phyloP scores from a whole-genome alignment of 2,329 filamentous ascomycete genomes.

The Pyrenochaeta sp. region DNA sequence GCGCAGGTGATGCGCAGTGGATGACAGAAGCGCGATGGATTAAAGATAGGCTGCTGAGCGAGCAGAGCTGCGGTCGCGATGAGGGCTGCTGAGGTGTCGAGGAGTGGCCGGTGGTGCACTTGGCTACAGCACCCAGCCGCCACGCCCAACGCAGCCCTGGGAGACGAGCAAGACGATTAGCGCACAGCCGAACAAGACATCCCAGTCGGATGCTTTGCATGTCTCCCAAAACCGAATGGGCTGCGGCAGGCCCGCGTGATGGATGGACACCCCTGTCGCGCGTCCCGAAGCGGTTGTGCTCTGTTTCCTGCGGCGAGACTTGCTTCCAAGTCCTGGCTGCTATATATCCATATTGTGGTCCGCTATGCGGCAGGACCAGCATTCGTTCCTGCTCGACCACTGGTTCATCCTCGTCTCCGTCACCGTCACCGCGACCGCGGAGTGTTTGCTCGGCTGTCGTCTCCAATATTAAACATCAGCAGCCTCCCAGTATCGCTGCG shows the following conservation, averaged over 20 bases:
- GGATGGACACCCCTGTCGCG: conserved; percentile 16
- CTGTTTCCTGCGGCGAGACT: conserved; percentile 4
- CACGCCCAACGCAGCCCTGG: conserved; percentile 9
- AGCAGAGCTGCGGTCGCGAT: conserved; percentile 15
- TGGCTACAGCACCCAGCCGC: neutral
- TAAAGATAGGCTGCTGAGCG: conserved; percentile 21
- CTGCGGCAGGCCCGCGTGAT: conserved; percentile 16
- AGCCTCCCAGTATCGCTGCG: neutral
- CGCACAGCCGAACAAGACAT: conserved; percentile 12
- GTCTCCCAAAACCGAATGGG: conserved; percentile 8
- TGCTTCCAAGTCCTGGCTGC: neutral
- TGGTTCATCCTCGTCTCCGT: neutral
- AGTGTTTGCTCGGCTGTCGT: conserved; percentile 3
- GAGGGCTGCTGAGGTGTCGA: conserved; percentile 7
- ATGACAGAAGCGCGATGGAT: conserved; percentile 4
- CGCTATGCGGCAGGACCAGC: conserved; percentile 7
- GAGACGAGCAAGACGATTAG: neutral
- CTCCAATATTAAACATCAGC: neutral
- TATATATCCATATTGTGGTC: conserved; percentile 18
- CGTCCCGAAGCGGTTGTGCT: conserved; percentile 18
- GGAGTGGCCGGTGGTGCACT: conserved; percentile 13
- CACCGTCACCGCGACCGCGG: neutral
- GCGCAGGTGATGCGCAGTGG: conserved; percentile 1
- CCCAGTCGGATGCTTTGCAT: conserved; percentile 11
- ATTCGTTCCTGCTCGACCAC: neutral